Evolutionary conservation across 306 rosid genomes (phyloP), one percentile per base, ranked within the genome.

Genomic region (Abrus pulchellus): DNA sequence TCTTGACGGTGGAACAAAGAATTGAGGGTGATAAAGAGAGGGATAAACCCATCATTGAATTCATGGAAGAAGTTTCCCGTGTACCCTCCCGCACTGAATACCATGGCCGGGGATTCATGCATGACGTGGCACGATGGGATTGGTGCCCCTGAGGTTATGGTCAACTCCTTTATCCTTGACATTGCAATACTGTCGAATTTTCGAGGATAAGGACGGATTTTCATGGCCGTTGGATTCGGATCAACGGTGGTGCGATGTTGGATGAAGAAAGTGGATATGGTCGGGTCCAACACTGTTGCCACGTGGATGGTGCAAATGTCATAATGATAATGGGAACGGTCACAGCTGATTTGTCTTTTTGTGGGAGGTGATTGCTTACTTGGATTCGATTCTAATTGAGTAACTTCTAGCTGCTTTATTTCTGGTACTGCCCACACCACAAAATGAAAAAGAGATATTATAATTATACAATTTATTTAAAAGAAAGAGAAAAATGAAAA

Each of bases 61-160:
- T 83, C 90, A 2, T 87, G 89, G 53, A 83, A 89, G 67, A 89
- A 83, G 83, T 89, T 87, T 54, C 86, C 85, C 0, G 90, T 85
- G 85, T 80, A 87, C 30, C 89, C 89, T 5, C 83, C 86, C 3
- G 72, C 82, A 29, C 77, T 68, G 77, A 86, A 89, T 74, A 87
- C 85, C 60, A 81, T 5, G 8, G 84, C 80, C 1, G 56, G 73
- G 34, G 65, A 29, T 9, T 27, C 29, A 6, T 72, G 83, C 38
- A 1, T 61, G 49, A 80, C 57, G 6, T 62, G 73, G 73, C 73
- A 80, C 1, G 2, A 3, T 3, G 73, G 79, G 4, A 10, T 72
- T 62, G 74, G 74, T 13, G 1, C 1, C 1, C 34, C 1, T 3
- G 77, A 47, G 6, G 77, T 47, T 10, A 47, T 20, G 20, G 20